Conservation (phyloP, 306 rosid genomes). For the Styphnolobium japonicum region DNA sequence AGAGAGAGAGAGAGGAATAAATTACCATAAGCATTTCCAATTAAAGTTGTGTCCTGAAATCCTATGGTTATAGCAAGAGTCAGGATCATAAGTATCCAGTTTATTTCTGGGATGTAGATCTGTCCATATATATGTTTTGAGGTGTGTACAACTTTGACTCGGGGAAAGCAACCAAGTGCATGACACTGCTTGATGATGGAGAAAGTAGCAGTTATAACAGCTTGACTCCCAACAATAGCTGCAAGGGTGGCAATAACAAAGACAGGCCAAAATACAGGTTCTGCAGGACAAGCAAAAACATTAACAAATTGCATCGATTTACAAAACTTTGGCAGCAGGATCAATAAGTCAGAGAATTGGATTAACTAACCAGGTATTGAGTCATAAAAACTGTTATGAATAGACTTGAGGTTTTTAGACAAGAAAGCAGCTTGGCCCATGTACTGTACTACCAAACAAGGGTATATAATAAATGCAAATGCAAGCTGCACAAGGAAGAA, state of each 20-base stretch:
- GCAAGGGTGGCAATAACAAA: conserved; percentile 81
- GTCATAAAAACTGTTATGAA: conserved; percentile 55
- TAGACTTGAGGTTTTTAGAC: conserved; percentile 45
- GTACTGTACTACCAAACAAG: conserved; percentile 87
- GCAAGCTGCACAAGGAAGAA: conserved; percentile 65
- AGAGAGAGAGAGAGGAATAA: not conserved
- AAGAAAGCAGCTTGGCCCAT: conserved; percentile 94
- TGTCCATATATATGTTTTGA: conserved; percentile 77
- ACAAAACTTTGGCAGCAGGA: conserved; percentile 8
- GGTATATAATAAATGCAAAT: conserved; percentile 68
- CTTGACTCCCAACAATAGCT: conserved; percentile 90
- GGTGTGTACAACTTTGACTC: conserved; percentile 89
- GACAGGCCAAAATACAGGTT: conserved; percentile 77
- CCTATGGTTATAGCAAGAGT: conserved; percentile 82
- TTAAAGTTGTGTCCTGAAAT: conserved; percentile 72
- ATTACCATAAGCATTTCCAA: conserved; percentile 89
- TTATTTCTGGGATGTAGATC: conserved; percentile 89
- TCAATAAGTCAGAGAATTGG: not conserved
- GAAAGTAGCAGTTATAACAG: conserved; percentile 86
- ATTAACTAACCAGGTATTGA: conserved; percentile 74
- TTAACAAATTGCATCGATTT: conserved; percentile 13
- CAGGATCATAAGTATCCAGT: conserved; percentile 88
- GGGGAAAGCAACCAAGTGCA: conserved; percentile 93
- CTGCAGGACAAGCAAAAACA: conserved; percentile 44
- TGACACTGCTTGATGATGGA: conserved; percentile 86